These are phyloP conservation scores for Amniculicola lignicola DNA, from an alignment of 495 filamentous ascomycete genomes.

Conservation along the genomic window DNA sequence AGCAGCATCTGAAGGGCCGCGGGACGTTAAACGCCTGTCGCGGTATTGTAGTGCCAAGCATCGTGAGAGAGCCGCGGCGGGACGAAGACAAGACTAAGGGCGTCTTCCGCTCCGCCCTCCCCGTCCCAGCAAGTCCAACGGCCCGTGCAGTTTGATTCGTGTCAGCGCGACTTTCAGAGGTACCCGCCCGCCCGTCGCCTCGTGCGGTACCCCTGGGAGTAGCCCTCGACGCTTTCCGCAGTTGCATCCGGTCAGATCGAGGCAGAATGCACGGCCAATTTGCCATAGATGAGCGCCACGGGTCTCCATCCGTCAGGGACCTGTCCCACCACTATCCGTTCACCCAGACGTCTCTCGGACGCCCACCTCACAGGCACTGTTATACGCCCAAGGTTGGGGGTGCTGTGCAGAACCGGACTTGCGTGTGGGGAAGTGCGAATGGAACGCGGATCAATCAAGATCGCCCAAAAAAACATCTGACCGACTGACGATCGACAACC, in stretches of 20 bases:
- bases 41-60: too few relatives aligned
- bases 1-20: too few relatives aligned
- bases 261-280: neutral
- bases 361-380: conserved; percentile 7
- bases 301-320: conserved; percentile 17
- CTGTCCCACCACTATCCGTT: neutral
- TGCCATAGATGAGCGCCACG: conserved; percentile 15
- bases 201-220: too few relatives aligned
- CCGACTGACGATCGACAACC: conserved; percentile 10
- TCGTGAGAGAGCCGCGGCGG: too few relatives aligned
- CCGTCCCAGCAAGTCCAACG: too few relatives aligned
- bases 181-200: too few relatives aligned
- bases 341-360: neutral
- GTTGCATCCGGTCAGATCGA: neutral
- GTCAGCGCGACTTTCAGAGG: too few relatives aligned
- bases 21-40: too few relatives aligned
- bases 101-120: too few relatives aligned
- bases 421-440: conserved; percentile 35
- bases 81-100: too few relatives aligned
- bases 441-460: conserved; percentile 25
- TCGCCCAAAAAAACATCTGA: conserved; percentile 20
- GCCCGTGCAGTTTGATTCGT: too few relatives aligned
- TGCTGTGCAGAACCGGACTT: neutral
- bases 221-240: neutral
- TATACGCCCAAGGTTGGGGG: conserved; percentile 9